Base-by-base conservation (phyloP, 768 basidiomycete species). In the Collybia mongolica region DNA sequence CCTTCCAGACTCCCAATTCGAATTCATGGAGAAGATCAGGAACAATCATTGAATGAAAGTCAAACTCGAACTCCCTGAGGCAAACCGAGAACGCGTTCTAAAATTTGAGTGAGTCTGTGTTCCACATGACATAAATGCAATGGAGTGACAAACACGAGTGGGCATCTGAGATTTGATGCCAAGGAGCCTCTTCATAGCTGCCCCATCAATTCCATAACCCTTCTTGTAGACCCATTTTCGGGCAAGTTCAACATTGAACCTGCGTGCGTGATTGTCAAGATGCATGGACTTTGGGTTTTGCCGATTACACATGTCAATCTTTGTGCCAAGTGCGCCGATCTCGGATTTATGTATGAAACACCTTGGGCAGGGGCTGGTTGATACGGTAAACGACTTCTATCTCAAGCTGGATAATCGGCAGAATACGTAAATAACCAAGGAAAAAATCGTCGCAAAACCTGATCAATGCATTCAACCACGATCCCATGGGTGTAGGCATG, bases 341-440 rank as follows among this genome's bases (percentile, higher is more conserved):
- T 43, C 9, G 9, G 9, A 6, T 26, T 26, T 43, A 7, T 24
- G 23, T 26, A 43, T 17, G 15, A 43, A 18, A 26, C 41, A 43
- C 18, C 23, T 7, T 24, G 41, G 22, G 18, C 41, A 43, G 1
- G 41, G 22, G 3, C 8, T 5, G 6, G 22, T 43, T 26, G 41
- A 43, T 26, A 1, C 42, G n/a, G 9, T 19, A 11, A 20, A 22
- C 32, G 38, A 12, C 26, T 39, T 46, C 58, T 36, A 52, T 70
- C 69, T 69, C 69, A 47, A n/a, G 71, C 65, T 8, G 67, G 67
- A 54, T 72, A 72, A 47, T 72, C 71, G 0, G 69, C 69, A 3
- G 64, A 62, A 46, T 70, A 68, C 2, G 59, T 62, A n/a, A 71
- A 66, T 22, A 72, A 51, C 1, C 68, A 51, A n/a, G 66, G 67